phyloP scores from a whole-genome alignment of 768 basidiomycete species.

The Amyloporia xantha region DNA sequence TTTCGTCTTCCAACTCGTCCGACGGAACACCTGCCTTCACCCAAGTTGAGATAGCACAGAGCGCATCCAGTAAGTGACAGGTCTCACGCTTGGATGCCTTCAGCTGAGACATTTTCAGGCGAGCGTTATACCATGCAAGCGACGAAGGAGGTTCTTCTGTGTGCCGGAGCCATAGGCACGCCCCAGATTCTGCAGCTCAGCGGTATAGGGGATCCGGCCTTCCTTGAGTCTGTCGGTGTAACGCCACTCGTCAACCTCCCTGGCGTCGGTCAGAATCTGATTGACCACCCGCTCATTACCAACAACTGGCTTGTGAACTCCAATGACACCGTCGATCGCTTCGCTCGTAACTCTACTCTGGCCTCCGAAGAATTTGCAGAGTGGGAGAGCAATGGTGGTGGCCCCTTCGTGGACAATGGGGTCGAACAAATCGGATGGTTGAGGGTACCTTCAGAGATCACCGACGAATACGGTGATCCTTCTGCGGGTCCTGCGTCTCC shows the following conservation, averaged over 20 bases:
- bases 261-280: slow-evolving; percentile 24
- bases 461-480: slow-evolving; percentile 5
- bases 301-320: slow-evolving; percentile 13
- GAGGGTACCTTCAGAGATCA: slow-evolving; percentile 5
- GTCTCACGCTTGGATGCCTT: neutral
- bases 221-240: slow-evolving; percentile 18
- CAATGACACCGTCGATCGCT: slow-evolving; percentile 7
- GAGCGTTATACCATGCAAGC: slow-evolving; percentile 8
- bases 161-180: slow-evolving; percentile 14
- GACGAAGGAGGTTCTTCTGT: slow-evolving; percentile 19
- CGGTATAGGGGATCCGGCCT: slow-evolving; percentile 21
- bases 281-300: slow-evolving; percentile 19
- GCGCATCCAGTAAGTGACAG: neutral
- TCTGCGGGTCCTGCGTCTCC: slow-evolving; percentile 11
- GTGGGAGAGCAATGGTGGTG: slow-evolving; percentile 11
- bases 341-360: slow-evolving; percentile 11
- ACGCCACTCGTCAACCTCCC: slow-evolving; percentile 17
- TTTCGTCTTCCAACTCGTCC: neutral
- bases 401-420: slow-evolving; percentile 5
- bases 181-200: slow-evolving; percentile 23
- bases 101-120: neutral
- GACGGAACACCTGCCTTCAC: slow-evolving; percentile 3
- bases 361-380: slow-evolving; percentile 1
- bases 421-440: slow-evolving; percentile 8
- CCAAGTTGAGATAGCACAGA: slow-evolving; percentile 7